Conservation (phyloP, 1,284 basidiomycete species). For the Irpex sp. region DNA sequence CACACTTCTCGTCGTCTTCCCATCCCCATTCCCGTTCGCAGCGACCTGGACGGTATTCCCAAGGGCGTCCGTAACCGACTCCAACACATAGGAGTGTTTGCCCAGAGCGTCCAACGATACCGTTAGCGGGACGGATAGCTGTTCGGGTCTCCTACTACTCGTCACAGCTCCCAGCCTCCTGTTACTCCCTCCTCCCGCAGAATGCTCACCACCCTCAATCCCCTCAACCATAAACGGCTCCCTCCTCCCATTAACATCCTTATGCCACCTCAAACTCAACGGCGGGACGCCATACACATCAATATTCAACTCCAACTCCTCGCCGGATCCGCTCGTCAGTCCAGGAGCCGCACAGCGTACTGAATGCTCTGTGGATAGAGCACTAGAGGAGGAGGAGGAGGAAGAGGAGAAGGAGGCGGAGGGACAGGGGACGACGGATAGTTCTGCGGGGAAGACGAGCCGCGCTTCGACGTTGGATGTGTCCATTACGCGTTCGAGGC, state of each 20-base stretch:
- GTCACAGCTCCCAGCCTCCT: constrained; percentile 11
- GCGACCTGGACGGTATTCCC: constrained; percentile 61
- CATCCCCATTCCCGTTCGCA: constrained; percentile 3
- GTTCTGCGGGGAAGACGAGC: constrained; percentile 59
- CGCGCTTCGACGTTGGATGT: constrained; percentile 60
- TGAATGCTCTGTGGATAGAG: constrained; percentile 35
- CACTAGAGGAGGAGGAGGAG: constrained; percentile 9
- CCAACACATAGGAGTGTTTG: constrained; percentile 62
- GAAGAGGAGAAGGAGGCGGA: constrained; percentile 54
- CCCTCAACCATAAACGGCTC: constrained; percentile 79
- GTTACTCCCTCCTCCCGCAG: constrained; percentile 8
- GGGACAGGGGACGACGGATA: constrained; percentile 81
- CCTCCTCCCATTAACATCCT: constrained; percentile 53
- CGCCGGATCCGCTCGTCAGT: constrained; percentile 46
- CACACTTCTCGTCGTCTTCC: constrained; percentile 41
- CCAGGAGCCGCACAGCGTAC: constrained; percentile 53
- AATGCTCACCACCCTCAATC: constrained; percentile 53
- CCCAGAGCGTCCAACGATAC: constrained; percentile 59
- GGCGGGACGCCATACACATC: constrained; percentile 76
- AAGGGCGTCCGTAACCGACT: constrained; percentile 68
- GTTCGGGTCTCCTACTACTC: constrained; percentile 37
- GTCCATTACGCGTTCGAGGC: constrained; percentile 71
- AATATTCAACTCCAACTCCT: constrained; percentile 59
- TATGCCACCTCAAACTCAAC: constrained; percentile 72
- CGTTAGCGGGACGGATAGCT: constrained; percentile 62